Evolutionary conservation across 2,329 filamentous ascomycete genomes (phyloP), one percentile per base, ranked within the genome.

Genomic region (Madurella fahalii): DNA sequence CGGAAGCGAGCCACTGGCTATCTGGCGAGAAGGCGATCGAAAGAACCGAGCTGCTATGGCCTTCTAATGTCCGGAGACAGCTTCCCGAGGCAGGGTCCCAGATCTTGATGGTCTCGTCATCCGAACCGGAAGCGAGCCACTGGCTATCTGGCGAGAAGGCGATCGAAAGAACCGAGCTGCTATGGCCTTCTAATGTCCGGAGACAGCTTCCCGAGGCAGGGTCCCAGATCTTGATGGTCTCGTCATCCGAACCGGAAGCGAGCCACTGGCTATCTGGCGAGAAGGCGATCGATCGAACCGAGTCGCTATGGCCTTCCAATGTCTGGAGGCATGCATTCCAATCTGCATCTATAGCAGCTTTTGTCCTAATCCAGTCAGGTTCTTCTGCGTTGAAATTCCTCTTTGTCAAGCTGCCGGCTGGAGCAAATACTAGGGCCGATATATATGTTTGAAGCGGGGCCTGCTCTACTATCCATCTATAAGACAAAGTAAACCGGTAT

Each of bases 401-500:
- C 48, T 49, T 59, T 39, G 46, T 44, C 13, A 61, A 18, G 32
- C 53, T 57, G n/a, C 42, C 2, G n/a, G 49, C 41, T 17, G 58
- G 60, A 30, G 32, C 41, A 20, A 63, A 63, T 50, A 61, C 30
- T 31, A 61, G 58, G 9, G 57, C 57, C 49, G 57, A 55, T 25
- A 54, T 37, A 43, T 63, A 61, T n/a, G 42, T 54, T 32, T 63
- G 57, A 52, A 63, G 59, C 40, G 59, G 61, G 32, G 18, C 32
- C 11, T 55, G 31, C 48, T 63, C 53, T 9, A 63, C 54, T 51
- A 48, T 25, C 48, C 41, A 50, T 44, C 42, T 49, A 37, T 48
- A 39, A 32, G 25, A 57, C 15, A 52, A 50, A 49, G 40, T 37
- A 45, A 63, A 63, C 16, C 57, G 50, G 37, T 43, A 32, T 40